phyloP scores from a whole-genome alignment of 2,329 filamentous ascomycete genomes.

The Penicillium digitatum region DNA sequence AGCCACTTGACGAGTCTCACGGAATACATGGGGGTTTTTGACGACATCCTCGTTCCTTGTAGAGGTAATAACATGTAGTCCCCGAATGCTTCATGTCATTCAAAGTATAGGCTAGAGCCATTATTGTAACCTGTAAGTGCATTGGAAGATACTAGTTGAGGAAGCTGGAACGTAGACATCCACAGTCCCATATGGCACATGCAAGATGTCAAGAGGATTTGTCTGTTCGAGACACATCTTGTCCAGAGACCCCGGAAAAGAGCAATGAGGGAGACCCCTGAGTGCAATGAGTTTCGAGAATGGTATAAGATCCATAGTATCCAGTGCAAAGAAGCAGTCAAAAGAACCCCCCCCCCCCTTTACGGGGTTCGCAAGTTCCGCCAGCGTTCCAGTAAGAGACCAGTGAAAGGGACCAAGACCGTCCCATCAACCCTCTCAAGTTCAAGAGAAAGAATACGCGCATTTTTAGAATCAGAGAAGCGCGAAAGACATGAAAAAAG shows the following conservation, averaged over 20 bases:
- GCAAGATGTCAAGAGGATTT: background rate
- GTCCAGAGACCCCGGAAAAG: background rate
- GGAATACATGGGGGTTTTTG: background rate
- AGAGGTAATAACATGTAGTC: background rate
- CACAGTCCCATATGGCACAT: background rate
- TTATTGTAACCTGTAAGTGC: background rate
- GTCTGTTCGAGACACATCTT: background rate
- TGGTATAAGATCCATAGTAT: background rate
- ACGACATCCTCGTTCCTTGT: background rate
- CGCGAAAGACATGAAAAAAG: constrained; percentile 6
- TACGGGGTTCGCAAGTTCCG: background rate
- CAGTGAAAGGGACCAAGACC: background rate
- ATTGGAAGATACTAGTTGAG: background rate
- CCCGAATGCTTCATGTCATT: background rate
- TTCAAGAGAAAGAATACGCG: background rate
- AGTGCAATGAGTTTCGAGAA: background rate
- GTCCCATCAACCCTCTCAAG: background rate
- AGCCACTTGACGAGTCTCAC: background rate
- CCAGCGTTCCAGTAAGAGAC: background rate
- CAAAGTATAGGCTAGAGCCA: background rate
- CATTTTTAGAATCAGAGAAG: background rate
- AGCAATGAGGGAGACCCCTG: background rate
- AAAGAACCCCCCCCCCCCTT: background rate
- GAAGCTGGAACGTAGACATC: background rate
- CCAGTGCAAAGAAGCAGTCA: background rate